phyloP scores from a whole-genome alignment of 2,329 filamentous ascomycete genomes.

The Phyllosticta ampelicida region DNA sequence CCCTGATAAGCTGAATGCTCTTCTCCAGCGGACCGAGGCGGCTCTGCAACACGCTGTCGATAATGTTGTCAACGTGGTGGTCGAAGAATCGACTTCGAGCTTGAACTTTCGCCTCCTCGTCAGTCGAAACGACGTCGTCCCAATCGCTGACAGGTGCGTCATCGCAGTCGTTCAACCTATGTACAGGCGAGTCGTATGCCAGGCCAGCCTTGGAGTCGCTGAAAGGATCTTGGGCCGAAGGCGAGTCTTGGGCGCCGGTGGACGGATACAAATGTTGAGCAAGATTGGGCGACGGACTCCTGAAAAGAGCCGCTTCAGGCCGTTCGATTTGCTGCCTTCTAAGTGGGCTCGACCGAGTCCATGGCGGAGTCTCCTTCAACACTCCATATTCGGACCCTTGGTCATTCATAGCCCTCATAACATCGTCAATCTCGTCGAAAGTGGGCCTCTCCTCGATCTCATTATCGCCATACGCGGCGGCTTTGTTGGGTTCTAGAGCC shows the following conservation, averaged over 20 bases:
- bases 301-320: conserved; percentile 37
- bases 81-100: conserved; percentile 83
- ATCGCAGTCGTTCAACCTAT: conserved; percentile 51
- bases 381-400: conserved; percentile 64
- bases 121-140: conserved; percentile 75
- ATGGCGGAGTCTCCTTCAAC: conserved; percentile 40
- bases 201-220: conserved; percentile 51
- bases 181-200: conserved; percentile 47
- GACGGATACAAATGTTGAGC: conserved; percentile 40
- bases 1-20: conserved; percentile 64
- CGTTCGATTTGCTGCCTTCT: conserved; percentile 20
- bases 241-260: conserved; percentile 18
- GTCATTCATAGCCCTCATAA: conserved; percentile 77
- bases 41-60: conserved; percentile 65
- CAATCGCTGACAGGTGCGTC: conserved; percentile 74
- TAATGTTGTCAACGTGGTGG: conserved; percentile 74
- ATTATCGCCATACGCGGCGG: conserved; percentile 24
- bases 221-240: conserved; percentile 42
- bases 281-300: conserved; percentile 62
- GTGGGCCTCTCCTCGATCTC: conserved; percentile 36
- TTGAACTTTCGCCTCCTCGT: conserved; percentile 73
- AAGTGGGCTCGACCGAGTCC: conserved; percentile 5
- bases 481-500: conserved; percentile 24
- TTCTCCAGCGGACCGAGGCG: conserved; percentile 73
- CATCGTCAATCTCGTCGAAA: conserved; percentile 80